Evolutionary conservation across 2,329 filamentous ascomycete genomes (phyloP).

Genomic region (Volutella citrinella): DNA sequence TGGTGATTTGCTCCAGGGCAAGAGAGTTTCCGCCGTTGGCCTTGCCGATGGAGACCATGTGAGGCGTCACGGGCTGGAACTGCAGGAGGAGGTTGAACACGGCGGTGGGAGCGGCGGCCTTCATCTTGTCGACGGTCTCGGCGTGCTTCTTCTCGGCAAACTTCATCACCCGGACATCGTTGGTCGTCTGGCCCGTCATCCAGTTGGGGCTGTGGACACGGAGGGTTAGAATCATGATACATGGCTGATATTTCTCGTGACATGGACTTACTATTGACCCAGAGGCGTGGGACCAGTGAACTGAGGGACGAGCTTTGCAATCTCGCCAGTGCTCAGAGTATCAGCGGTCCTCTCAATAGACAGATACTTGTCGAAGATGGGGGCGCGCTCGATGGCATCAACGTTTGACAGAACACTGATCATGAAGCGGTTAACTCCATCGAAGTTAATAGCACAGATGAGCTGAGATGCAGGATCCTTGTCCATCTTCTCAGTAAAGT

Average conservation of each 20-base stretch:
- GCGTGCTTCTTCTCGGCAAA: slow-evolving; percentile 28
- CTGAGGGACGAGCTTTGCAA: slow-evolving; percentile 27
- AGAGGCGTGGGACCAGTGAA: slow-evolving; percentile 31
- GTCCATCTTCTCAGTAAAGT: slow-evolving; percentile 26
- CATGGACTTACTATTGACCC: slow-evolving; percentile 20
- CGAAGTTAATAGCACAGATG: slow-evolving; percentile 24
- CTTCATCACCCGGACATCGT: slow-evolving; percentile 27
- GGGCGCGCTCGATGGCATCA: slow-evolving; percentile 17
- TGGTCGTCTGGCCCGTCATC: slow-evolving; percentile 28
- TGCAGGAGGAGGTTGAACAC: slow-evolving; percentile 25
- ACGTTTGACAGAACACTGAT: slow-evolving; percentile 26
- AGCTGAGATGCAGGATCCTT: slow-evolving; percentile 26
- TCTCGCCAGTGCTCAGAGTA: slow-evolving; percentile 20
- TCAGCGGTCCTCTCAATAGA: slow-evolving; percentile 18
- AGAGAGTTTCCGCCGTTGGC: slow-evolving; percentile 31
- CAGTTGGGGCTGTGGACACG: slow-evolving; percentile 24
- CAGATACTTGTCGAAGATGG: slow-evolving; percentile 23
- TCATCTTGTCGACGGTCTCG: slow-evolving; percentile 26
- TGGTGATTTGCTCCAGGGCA: slow-evolving; percentile 31
- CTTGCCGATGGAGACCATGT: slow-evolving; percentile 20
- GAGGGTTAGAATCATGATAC: too few relatives aligned
- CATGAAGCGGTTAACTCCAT: slow-evolving; percentile 12
- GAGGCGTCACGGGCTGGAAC: slow-evolving; percentile 31
- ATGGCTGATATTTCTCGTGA: too few relatives aligned
- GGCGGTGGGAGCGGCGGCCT: slow-evolving; percentile 21